Evolutionary conservation across 352 stramenopile genomes (phyloP).

Genomic region (Phytophthora multivora): DNA sequence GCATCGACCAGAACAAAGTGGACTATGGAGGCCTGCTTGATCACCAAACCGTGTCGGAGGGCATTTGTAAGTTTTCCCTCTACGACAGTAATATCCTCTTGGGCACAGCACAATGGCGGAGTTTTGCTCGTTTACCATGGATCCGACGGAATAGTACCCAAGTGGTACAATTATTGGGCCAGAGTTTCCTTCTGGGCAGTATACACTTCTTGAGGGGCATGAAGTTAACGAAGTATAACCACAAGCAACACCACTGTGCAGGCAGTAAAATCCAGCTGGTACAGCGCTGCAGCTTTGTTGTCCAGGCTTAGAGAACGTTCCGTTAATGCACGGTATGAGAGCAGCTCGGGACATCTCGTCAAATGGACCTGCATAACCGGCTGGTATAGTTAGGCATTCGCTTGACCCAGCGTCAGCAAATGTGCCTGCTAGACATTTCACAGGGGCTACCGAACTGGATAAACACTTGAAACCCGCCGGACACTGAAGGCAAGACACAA

Average conservation of each 20-base stretch:
- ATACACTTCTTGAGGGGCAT: slow-evolving; percentile 45
- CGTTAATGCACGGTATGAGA: slow-evolving; percentile 48
- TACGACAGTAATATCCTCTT: slow-evolving; percentile 56
- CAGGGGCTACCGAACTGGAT: slow-evolving; percentile 18
- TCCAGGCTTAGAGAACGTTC: slow-evolving; percentile 57
- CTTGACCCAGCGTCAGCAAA: slow-evolving; percentile 41
- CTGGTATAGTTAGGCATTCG: slow-evolving; percentile 43
- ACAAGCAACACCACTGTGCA: slow-evolving; percentile 27
- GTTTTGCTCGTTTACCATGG: slow-evolving; percentile 31
- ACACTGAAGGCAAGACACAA: slow-evolving; percentile 45
- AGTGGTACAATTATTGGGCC: slow-evolving; percentile 39
- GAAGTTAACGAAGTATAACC: slow-evolving; percentile 41
- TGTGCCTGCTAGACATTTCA: slow-evolving; percentile 41
- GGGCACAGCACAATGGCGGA: slow-evolving; percentile 45
- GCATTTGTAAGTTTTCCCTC: slow-evolving; percentile 41
- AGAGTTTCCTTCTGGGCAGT: slow-evolving; percentile 52
- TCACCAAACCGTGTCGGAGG: slow-evolving; percentile 53
- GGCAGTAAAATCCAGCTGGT: slow-evolving; percentile 54
- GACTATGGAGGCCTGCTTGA: slow-evolving; percentile 34
- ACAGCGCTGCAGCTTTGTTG: slow-evolving; percentile 47
- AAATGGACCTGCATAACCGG: slow-evolving; percentile 40
- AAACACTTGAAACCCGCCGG: slow-evolving; percentile 49
- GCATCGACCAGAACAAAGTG: slow-evolving; percentile 55
- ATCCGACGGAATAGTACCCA: slow-evolving; percentile 53
- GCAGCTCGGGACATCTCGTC: slow-evolving; percentile 38